phyloP scores from a whole-genome alignment of 2,329 filamentous ascomycete genomes.

The Botrytis byssoidea region DNA sequence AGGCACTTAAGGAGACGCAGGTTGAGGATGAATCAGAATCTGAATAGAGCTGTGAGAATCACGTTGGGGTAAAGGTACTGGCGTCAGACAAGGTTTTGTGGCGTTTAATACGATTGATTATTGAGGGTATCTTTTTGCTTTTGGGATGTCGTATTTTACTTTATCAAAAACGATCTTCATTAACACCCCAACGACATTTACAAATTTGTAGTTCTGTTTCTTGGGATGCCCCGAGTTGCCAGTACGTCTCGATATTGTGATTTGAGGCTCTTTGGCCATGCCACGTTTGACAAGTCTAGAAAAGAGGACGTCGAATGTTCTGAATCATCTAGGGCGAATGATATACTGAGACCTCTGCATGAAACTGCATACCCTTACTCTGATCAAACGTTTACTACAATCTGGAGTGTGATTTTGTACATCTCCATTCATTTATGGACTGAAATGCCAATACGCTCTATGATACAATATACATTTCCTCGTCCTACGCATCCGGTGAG shows the following conservation, averaged over 20 bases:
- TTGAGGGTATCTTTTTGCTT: not conserved
- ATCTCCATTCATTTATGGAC: not conserved
- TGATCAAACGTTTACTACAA: not conserved
- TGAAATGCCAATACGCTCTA: constrained; percentile 2
- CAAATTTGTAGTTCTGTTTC: not conserved
- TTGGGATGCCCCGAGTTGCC: not conserved
- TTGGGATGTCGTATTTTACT: not conserved
- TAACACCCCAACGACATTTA: not conserved
- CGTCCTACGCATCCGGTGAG: constrained; percentile 32
- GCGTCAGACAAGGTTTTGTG: not conserved
- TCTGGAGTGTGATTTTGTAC: constrained; percentile 2
- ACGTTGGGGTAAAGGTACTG: not conserved
- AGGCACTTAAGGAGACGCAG: constrained; percentile 39
- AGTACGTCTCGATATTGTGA: not conserved
- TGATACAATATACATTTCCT: constrained; percentile 21
- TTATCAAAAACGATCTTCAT: not conserved
- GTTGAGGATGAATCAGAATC: constrained; percentile 24
- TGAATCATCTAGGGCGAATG: not conserved
- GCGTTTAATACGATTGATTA: not conserved
- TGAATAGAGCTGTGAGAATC: constrained; percentile 5
- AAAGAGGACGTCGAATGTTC: not conserved
- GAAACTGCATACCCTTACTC: not conserved
- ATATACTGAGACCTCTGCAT: not conserved
- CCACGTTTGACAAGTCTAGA: not conserved
- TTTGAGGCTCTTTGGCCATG: not conserved